phyloP scores from a whole-genome alignment of 306 rosid species.

The Pyrus pyrifolia region DNA sequence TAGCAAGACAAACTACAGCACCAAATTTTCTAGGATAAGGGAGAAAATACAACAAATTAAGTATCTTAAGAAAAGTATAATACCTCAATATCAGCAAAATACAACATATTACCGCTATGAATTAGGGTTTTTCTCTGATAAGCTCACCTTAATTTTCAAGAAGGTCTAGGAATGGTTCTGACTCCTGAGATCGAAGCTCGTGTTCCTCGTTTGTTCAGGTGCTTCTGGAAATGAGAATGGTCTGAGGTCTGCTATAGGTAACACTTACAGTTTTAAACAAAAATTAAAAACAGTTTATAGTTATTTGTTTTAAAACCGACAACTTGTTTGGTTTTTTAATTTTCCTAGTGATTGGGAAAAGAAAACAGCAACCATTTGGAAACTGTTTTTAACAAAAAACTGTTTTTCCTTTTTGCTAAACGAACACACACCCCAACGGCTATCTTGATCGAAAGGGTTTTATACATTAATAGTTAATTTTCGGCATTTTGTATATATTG shows the following conservation, averaged over 20 bases:
- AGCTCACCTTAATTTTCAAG: not conserved
- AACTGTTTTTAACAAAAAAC: not conserved
- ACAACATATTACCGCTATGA: not conserved
- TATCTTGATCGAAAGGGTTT: too few relatives aligned
- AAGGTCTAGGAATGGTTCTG: not conserved
- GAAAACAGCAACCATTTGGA: not conserved
- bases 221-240: not conserved
- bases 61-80: too few relatives aligned
- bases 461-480: too few relatives aligned
- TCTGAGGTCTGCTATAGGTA: not conserved
- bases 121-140: not conserved
- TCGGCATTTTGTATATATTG: too few relatives aligned
- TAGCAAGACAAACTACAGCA: not conserved
- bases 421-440: not conserved
- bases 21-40: not conserved
- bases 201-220: not conserved
- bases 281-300: not conserved
- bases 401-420: not conserved
- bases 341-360: not conserved
- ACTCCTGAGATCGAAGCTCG: not conserved
- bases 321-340: not conserved
- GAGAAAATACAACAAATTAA: not conserved
- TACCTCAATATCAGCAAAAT: too few relatives aligned
- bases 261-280: not conserved
- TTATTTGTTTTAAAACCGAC: not conserved